A percentile compares a stretch with the other conserved stretches of the same genome.
Conservation (phyloP, 768 basidiomycete species). For the Panaeolus papilionaceus region DNA sequence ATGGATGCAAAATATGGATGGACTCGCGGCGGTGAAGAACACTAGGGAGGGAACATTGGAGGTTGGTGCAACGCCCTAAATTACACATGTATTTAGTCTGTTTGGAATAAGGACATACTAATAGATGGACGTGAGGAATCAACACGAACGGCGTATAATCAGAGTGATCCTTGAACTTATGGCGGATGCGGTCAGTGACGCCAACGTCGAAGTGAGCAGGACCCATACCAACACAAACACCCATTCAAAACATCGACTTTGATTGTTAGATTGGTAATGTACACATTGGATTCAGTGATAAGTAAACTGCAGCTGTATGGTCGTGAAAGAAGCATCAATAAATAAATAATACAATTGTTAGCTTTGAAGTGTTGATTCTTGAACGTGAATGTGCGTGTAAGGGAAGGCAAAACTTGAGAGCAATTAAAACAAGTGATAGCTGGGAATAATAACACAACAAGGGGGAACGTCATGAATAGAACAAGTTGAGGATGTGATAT, state of each 20-base stretch:
- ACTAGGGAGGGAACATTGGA: slow-evolving; percentile 36
- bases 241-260: background rate
- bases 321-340: background rate
- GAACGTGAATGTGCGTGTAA: background rate
- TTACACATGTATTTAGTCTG: too few species aligned
- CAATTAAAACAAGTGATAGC: background rate
- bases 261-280: slow-evolving; percentile 6
- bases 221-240: background rate
- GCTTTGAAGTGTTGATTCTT: background rate
- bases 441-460: background rate
- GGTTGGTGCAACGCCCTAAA: slow-evolving; percentile 31
- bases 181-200: too few species aligned
- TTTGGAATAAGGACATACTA: too few species aligned
- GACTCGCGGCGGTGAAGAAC: slow-evolving; percentile 31
- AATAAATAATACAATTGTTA: slow-evolving; percentile 3
- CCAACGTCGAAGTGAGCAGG: too few species aligned
- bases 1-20: slow-evolving; percentile 37
- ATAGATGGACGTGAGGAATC: too few species aligned
- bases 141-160: too few species aligned
- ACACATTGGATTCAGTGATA: background rate
- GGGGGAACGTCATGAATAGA: background rate
- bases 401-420: background rate
- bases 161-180: too few species aligned
- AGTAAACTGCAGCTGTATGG: background rate
- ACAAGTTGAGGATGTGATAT: background rate